Conservation (phyloP, 208 protist genomes). For the Crithidia fasciculata region DNA sequence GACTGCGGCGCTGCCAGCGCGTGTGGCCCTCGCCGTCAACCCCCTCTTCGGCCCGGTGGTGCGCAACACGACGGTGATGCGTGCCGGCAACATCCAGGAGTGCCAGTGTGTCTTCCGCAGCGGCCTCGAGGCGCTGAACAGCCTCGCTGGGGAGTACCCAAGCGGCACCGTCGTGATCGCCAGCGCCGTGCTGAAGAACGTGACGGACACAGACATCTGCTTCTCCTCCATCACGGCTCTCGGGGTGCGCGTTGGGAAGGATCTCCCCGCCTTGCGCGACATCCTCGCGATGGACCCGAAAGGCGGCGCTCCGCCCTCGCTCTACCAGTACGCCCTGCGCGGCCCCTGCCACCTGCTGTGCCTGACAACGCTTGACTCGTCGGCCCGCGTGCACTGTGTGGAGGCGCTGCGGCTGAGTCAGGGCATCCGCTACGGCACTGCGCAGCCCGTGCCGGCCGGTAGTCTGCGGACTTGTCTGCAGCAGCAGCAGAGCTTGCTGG, state of each 20-base stretch:
- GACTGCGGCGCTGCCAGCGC: not conserved
- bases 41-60: constrained; percentile 51
- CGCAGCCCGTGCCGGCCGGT: constrained; percentile 29
- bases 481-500: constrained; percentile 25
- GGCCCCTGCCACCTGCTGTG: constrained; percentile 37
- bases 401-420: constrained; percentile 32
- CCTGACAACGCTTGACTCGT: constrained; percentile 36
- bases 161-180: constrained; percentile 27
- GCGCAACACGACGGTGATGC: constrained; percentile 30
- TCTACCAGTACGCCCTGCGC: constrained; percentile 48
- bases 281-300: constrained; percentile 37
- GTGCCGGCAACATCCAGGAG: constrained; percentile 5
- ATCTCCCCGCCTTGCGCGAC: constrained; percentile 40
- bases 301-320: constrained; percentile 25
- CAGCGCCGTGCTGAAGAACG: constrained; percentile 33
- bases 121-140: constrained; percentile 14
- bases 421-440: constrained; percentile 25
- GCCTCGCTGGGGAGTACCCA: constrained; percentile 3
- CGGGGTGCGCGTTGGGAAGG: constrained; percentile 22
- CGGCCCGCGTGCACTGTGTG: constrained; percentile 22
- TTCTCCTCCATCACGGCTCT: constrained; percentile 38
- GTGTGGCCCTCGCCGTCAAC: constrained; percentile 25
- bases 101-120: constrained; percentile 17
- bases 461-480: constrained; percentile 38
- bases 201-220: constrained; percentile 27